Percentiles rank a stretch among this genome's conserved stretches.
phyloP scores from a whole-genome alignment of 2,329 filamentous ascomycete species.

The Ceratocystis ficicola region DNA sequence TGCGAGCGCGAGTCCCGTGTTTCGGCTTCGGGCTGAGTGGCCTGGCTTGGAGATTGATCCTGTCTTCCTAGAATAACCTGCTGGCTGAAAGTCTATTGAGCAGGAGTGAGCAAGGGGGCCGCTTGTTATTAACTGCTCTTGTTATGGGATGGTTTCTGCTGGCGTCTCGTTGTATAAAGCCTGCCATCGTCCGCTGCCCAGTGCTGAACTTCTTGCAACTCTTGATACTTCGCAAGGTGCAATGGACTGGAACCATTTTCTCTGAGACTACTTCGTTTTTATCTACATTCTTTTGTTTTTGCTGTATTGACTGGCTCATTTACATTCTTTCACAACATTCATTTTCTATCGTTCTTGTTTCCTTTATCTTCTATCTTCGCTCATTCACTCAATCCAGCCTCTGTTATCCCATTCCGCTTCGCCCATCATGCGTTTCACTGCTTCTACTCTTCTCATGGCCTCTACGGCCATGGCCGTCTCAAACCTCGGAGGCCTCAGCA shows the following conservation, averaged over 20 bases:
- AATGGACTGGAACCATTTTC: constrained; percentile 21
- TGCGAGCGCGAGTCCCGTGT: constrained; percentile 8
- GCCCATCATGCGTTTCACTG: constrained; percentile 25
- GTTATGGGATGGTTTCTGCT: too few relatives aligned
- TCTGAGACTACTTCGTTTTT: constrained; percentile 6
- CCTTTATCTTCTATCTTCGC: constrained; percentile 6
- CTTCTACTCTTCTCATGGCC: constrained; percentile 25
- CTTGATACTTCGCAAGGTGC: neutral
- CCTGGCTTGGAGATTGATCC: neutral
- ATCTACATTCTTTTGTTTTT: constrained; percentile 17
- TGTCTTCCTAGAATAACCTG: neutral
- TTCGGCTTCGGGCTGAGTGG: neutral
- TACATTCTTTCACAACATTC: constrained; percentile 18
- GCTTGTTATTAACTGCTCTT: neutral
- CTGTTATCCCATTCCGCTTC: neutral
- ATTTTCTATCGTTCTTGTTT: neutral
- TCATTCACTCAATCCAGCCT: neutral
- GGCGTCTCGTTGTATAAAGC: neutral
- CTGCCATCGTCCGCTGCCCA: neutral
- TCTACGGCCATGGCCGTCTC: constrained; percentile 26
- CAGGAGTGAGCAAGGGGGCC: neutral
- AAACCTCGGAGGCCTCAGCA: constrained; percentile 33
- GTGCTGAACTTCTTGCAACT: too few relatives aligned
- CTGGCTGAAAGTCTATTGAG: neutral
- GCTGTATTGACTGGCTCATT: constrained; percentile 16